Conservation (phyloP, 2,329 filamentous ascomycete genomes). For the Claviceps humidiphila region DNA sequence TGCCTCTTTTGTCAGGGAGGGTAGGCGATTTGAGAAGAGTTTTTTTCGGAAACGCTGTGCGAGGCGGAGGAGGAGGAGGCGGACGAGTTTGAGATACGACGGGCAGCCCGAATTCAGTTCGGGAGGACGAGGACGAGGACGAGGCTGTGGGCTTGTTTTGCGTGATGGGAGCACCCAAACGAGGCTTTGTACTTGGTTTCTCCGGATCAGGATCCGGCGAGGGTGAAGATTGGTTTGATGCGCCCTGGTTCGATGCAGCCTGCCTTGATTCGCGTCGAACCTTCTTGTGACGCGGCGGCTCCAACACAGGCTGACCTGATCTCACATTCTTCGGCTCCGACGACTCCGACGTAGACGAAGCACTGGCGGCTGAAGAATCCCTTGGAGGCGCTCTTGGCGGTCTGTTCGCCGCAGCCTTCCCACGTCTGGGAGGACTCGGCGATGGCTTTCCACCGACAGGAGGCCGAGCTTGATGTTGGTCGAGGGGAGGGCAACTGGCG, state of each 20-base stretch:
- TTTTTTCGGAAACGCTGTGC: background rate
- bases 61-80: conserved; percentile 1
- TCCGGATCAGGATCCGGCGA: conserved; percentile 14
- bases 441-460: background rate
- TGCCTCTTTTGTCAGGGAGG: conserved; percentile 6
- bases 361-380: conserved; percentile 9
- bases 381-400: conserved; percentile 10
- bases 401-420: conserved; percentile 6
- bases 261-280: conserved; percentile 7
- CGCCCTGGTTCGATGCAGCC: background rate
- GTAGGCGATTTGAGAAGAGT: conserved; percentile 5
- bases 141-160: background rate
- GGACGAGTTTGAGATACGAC: background rate
- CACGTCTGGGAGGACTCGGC: background rate
- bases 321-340: conserved; percentile 22
- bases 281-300: conserved; percentile 7
- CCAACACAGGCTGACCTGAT: conserved; percentile 16
- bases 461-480: background rate
- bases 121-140: conserved; percentile 5
- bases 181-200: conserved; percentile 12
- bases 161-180: conserved; percentile 1
- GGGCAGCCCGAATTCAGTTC: conserved; percentile 8
- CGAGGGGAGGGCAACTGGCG: background rate
- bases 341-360: conserved; percentile 12
- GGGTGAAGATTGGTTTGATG: conserved; percentile 7